These are phyloP conservation scores for Harringtonia aguacate DNA, from an alignment of 2,329 filamentous ascomycete species.

Conservation along the genomic window DNA sequence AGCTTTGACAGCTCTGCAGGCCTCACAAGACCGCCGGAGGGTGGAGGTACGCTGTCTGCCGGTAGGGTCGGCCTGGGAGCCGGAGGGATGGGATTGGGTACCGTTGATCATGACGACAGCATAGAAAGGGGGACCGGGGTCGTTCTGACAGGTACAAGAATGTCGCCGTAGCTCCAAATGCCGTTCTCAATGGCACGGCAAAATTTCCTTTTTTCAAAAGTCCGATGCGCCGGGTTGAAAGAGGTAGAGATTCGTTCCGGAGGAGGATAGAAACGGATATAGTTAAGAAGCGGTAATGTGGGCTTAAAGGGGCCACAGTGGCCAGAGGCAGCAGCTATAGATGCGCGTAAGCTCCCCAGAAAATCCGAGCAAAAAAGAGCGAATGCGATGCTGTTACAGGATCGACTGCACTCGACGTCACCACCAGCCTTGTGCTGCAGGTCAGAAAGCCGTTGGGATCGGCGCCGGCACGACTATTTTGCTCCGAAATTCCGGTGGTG, in stretches of 20 bases:
- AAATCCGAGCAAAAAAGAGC: too few relatives aligned
- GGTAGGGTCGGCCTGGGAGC: neutral
- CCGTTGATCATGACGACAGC: slow-evolving; percentile 1
- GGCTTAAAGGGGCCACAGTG: too few relatives aligned
- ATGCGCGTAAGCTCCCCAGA: too few relatives aligned
- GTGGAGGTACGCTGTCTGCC: slow-evolving; percentile 9
- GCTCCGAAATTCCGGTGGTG: slow-evolving; percentile 13
- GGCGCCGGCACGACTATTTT: slow-evolving; percentile 4
- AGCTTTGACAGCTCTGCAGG: slow-evolving; percentile 14
- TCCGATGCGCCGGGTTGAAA: too few relatives aligned
- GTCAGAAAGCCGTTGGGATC: neutral
- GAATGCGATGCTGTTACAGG: too few relatives aligned
- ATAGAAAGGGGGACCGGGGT: neutral
- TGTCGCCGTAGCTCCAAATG: too few relatives aligned
- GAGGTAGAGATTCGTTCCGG: too few relatives aligned
- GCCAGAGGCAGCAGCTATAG: too few relatives aligned
- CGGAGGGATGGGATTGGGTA: neutral
- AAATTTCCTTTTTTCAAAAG: too few relatives aligned
- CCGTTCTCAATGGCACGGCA: too few relatives aligned
- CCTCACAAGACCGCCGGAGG: slow-evolving; percentile 14
- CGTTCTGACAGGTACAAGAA: neutral
- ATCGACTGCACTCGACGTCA: neutral
- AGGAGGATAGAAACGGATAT: too few relatives aligned
- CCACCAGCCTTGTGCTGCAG: neutral
- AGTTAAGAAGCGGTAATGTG: too few relatives aligned